Percentiles rank a stretch among this genome's conserved stretches.
These are phyloP conservation scores for Raphanus sativus DNA, from an alignment of 345 rosid species.

Conservation along the genomic window DNA sequence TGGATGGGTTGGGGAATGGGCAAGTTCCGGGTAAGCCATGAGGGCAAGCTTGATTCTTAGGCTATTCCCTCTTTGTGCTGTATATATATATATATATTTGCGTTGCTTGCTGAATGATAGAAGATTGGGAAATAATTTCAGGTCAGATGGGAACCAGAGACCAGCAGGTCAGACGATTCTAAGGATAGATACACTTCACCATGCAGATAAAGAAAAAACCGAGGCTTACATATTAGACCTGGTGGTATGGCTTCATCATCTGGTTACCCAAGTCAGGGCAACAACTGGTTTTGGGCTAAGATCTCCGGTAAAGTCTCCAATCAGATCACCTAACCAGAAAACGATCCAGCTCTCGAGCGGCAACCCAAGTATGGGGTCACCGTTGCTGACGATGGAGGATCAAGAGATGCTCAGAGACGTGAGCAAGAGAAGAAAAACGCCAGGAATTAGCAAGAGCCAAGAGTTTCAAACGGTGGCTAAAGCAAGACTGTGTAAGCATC, in stretches of 20 bases:
- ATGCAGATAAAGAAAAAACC: conserved; percentile 90
- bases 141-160: conserved; percentile 73
- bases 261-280: conserved; percentile 73
- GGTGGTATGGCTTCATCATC: conserved; percentile 92
- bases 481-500: conserved; percentile 62
- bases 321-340: conserved; percentile 70
- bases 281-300: conserved; percentile 56
- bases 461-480: conserved; percentile 73
- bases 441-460: conserved; percentile 97
- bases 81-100: not conserved
- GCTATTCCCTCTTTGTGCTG: conserved; percentile 12
- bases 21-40: conserved; percentile 78
- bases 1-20: conserved; percentile 99
- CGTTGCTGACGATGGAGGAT: conserved; percentile 70
- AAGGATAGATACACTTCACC: conserved; percentile 90
- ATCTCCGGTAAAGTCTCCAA: conserved; percentile 88
- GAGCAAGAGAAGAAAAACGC: conserved; percentile 74
- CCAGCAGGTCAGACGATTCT: conserved; percentile 79
- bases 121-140: conserved; percentile 32
- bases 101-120: not conserved
- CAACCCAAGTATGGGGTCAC: conserved; percentile 47
- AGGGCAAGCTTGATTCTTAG: conserved; percentile 6
- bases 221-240: conserved; percentile 75
- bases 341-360: conserved; percentile 46
- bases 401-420: conserved; percentile 94